Evolutionary conservation across 2,329 filamentous ascomycete genomes (phyloP).

Genomic region (Coniochaeta sp.): DNA sequence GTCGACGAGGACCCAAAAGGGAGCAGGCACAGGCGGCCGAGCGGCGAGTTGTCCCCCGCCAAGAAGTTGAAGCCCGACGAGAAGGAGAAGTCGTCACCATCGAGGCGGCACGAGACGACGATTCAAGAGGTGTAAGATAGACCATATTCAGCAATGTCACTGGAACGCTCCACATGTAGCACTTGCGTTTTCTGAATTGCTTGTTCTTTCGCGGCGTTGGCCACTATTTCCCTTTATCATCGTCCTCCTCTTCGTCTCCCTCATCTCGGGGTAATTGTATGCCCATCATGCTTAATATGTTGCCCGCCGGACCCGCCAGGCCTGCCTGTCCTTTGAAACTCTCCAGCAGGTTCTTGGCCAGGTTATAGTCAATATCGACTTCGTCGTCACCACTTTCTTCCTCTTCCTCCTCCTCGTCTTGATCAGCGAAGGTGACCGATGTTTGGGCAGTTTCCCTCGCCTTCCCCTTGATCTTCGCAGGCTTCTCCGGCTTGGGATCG

Average conservation of each 20-base stretch:
- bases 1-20: constrained; percentile 20
- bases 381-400: constrained; percentile 29
- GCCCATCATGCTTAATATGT: constrained; percentile 81
- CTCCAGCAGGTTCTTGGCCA: constrained; percentile 85
- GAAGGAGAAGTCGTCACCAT: constrained; percentile 3
- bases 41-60: constrained; percentile 33
- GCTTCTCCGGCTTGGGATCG: constrained; percentile 27
- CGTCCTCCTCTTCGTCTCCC: constrained; percentile 40
- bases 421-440: constrained; percentile 8
- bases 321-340: constrained; percentile 89
- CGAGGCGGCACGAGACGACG: not conserved
- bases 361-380: constrained; percentile 74
- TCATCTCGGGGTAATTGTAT: constrained; percentile 76
- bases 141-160: too few relatives aligned
- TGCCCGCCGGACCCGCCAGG: constrained; percentile 77
- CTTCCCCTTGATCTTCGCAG: constrained; percentile 19
- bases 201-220: too few relatives aligned
- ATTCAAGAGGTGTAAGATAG: not conserved
- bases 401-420: constrained; percentile 7
- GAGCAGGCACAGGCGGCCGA: constrained; percentile 26
- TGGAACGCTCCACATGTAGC: too few relatives aligned
- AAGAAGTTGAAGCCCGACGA: constrained; percentile 32
- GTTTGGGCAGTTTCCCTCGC: not conserved
- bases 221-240: constrained; percentile 5
- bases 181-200: too few relatives aligned